Evolutionary conservation across 495 filamentous ascomycete species (phyloP), one percentile per base, ranked within the genome.

Genomic region (Tricharina praecox): DNA sequence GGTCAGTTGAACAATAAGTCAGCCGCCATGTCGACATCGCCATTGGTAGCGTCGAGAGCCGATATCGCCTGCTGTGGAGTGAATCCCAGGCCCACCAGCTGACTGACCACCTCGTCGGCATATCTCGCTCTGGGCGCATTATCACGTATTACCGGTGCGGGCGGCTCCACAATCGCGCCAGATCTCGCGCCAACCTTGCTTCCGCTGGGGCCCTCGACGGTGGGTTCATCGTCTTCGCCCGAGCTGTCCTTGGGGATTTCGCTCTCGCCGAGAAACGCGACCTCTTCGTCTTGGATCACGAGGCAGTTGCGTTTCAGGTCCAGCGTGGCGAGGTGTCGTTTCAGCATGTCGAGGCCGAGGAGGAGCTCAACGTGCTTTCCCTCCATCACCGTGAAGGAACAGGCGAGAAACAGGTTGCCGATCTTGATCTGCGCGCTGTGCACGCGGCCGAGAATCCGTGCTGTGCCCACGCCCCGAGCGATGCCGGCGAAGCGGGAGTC

Each of bases 341-440:
- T 93, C 42, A 96, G 67, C 82, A 99, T 99, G 61, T 99, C 90
- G 37, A 99, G 67, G 4, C 90, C 90, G 9, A 99, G 71, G 5
- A 99, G 73, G 9, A 99, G 69, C 56, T 96, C 90, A n/a, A 96
- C 90, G 49, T 82, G 77, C 64, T 96, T 99, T 28, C 90, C 90
- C 65, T 99, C 90, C 90, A 99, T 95, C 53, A 99, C 90, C n/a
- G 92, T 96, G 64, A 99, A 99, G 40, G 81, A 82, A 68, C 86
- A 95, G 0, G 87, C 76, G 42, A 99, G 72, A 58, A 84, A 85
- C 57, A 87, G 74, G 28, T 72, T 73, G 15, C 90, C 92, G 53
- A 99, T 93, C 66, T 82, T 83, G 61, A 96, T 88, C 62, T 82
- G 82, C 11, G 92, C 88, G 15, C 79, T 82, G 59, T 96, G 90